Conservation (phyloP, 495 filamentous ascomycete species). For the Glonium stellatum region DNA sequence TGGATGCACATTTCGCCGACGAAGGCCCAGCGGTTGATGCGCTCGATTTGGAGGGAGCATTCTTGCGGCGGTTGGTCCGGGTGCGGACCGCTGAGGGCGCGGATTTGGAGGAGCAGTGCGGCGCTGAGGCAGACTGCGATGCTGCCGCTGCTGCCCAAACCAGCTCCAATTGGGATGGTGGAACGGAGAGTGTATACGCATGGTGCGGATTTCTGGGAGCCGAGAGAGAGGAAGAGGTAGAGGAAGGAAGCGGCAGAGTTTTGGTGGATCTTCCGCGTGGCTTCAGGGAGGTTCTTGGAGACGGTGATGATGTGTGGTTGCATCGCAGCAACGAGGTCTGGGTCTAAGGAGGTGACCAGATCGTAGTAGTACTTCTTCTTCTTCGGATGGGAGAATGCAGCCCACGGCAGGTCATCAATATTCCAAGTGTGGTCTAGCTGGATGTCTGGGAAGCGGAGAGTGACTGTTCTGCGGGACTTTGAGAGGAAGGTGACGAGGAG, state of each 20-base stretch:
- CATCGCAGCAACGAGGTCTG: constrained; percentile 68
- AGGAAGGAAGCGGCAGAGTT: constrained; percentile 76
- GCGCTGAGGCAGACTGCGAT: constrained; percentile 84
- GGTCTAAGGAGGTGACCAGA: constrained; percentile 74
- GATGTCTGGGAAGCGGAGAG: constrained; percentile 81
- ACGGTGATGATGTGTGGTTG: constrained; percentile 66
- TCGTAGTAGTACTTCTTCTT: constrained; percentile 94
- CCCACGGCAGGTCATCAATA: constrained; percentile 84
- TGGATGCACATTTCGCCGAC: constrained; percentile 96
- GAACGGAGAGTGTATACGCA: constrained; percentile 88
- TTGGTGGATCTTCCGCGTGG: constrained; percentile 71
- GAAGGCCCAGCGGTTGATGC: constrained; percentile 96
- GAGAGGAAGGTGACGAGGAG: constrained; percentile 85
- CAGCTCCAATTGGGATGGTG: constrained; percentile 87
- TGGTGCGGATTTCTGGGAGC: constrained; percentile 65
- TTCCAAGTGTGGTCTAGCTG: constrained; percentile 82
- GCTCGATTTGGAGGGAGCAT: constrained; percentile 75
- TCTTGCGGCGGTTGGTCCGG: constrained; percentile 78
- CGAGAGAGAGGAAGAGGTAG: constrained; percentile 86
- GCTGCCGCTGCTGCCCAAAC: constrained; percentile 86
- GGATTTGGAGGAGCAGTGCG: constrained; percentile 80
- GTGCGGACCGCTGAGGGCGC: constrained; percentile 79
- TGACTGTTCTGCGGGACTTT: constrained; percentile 76
- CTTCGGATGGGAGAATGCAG: constrained; percentile 61
- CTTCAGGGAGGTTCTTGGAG: constrained; percentile 54